Percentiles rank a stretch among this genome's conserved stretches.
Conservation (phyloP, 345 rosid species). For the Raphanus raphanistrum region DNA sequence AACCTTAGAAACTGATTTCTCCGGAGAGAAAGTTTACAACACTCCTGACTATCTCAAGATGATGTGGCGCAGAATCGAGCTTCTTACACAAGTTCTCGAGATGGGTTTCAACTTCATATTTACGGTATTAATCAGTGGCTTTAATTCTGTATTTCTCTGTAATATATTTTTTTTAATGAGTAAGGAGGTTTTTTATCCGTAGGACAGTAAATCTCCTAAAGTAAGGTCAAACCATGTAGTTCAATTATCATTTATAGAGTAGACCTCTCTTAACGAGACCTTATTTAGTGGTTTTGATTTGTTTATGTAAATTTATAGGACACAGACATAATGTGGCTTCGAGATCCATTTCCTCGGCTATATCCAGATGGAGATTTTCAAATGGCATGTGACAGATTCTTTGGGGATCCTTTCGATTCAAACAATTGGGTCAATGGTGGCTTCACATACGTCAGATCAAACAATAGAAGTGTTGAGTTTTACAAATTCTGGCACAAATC, state of each 20-base stretch:
- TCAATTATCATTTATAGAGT: too few relatives aligned
- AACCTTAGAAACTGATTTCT: conserved; percentile 42
- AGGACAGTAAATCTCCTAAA: neutral
- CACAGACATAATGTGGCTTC: conserved; percentile 80
- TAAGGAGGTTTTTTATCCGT: neutral
- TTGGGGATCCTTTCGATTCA: conserved; percentile 43
- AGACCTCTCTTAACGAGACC: neutral
- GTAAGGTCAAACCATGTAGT: too few relatives aligned
- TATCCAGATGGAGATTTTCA: conserved; percentile 67
- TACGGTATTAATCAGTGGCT: conserved; percentile 48
- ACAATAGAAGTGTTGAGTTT: conserved; percentile 50
- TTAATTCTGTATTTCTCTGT: neutral
- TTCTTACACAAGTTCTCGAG: conserved; percentile 50
- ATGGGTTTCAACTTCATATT: conserved; percentile 68
- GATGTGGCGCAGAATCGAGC: conserved; percentile 75
- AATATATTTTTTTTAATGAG: neutral
- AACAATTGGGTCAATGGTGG: conserved; percentile 70
- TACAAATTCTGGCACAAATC: conserved; percentile 69
- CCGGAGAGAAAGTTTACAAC: conserved; percentile 58
- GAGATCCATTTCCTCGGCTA: conserved; percentile 71
- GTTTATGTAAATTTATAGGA: conserved; percentile 46
- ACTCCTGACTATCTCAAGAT: conserved; percentile 54
- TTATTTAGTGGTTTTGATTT: neutral
- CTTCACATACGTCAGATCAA: conserved; percentile 62
- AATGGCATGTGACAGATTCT: conserved; percentile 70